Conservation (phyloP, 2,329 filamentous ascomycete genomes). For the Chaetothyriales sp. region DNA sequence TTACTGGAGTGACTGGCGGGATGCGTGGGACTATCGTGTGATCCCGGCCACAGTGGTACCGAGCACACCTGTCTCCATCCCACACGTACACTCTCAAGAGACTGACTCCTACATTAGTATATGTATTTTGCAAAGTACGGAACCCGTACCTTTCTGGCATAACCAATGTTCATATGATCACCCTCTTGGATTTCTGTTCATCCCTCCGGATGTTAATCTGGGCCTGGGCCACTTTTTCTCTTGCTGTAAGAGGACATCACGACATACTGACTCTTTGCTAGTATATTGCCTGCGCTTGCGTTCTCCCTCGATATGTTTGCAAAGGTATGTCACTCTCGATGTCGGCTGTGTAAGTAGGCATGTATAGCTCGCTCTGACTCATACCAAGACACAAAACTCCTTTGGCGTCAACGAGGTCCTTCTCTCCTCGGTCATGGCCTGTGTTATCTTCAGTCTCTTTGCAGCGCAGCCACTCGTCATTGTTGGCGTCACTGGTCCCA, state of each 20-base stretch:
- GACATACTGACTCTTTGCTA: constrained; percentile 24
- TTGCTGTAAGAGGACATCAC: background rate
- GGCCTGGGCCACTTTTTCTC: background rate
- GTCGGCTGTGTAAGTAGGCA: no score
- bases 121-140: constrained; percentile 89
- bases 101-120: constrained; percentile 33
- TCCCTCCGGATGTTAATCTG: background rate
- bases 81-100: background rate
- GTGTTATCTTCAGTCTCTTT: constrained; percentile 66
- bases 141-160: constrained; percentile 6
- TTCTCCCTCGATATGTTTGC: constrained; percentile 88
- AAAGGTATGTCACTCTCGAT: background rate
- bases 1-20: constrained; percentile 69
- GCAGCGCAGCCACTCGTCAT: constrained; percentile 79
- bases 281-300: constrained; percentile 72
- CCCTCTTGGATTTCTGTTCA: constrained; percentile 1
- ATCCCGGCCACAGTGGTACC: constrained; percentile 58
- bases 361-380: background rate
- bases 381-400: constrained; percentile 60
- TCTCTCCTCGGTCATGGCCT: constrained; percentile 68
- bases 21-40: constrained; percentile 84
- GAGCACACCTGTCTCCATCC: background rate
- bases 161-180: constrained; percentile 13
- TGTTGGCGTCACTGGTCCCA: constrained; percentile 80
- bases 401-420: constrained; percentile 87